These are phyloP conservation scores for Paramecium sexaurelia DNA, from an alignment of 73 alveolate species.

Conservation along the genomic window DNA sequence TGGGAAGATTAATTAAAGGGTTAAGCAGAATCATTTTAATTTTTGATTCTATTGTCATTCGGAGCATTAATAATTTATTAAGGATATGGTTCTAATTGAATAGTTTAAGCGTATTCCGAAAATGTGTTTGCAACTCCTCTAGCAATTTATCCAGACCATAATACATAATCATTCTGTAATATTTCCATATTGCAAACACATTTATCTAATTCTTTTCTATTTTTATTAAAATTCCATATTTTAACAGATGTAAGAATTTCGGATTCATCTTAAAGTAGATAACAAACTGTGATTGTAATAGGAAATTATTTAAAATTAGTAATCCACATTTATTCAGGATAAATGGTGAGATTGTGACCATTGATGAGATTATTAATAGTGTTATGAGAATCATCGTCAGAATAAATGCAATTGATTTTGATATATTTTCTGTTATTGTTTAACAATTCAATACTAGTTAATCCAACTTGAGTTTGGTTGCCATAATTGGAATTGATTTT, in stretches of 20 bases:
- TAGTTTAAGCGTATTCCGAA: constrained; percentile 66
- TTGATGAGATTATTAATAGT: constrained; percentile 66
- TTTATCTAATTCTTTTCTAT: constrained; percentile 69
- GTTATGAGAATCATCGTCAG: constrained; percentile 69
- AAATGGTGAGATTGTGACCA: constrained; percentile 71
- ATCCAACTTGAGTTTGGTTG: constrained; percentile 69
- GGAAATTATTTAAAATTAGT: constrained; percentile 61
- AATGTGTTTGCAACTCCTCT: constrained; percentile 72
- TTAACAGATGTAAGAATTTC: constrained; percentile 65
- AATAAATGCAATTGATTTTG: constrained; percentile 61
- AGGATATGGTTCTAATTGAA: not conserved
- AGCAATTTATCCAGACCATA: constrained; percentile 63
- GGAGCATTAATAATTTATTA: not conserved
- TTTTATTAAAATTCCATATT: constrained; percentile 79
- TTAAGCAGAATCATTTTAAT: not conserved
- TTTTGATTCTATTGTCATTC: not conserved
- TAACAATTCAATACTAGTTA: constrained; percentile 75
- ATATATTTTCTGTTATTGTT: constrained; percentile 56
- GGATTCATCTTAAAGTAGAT: constrained; percentile 4
- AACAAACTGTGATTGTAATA: constrained; percentile 52
- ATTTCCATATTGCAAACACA: constrained; percentile 71
- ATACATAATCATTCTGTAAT: constrained; percentile 4
- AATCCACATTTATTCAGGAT: constrained; percentile 72
- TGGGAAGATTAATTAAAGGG: constrained; percentile 12
- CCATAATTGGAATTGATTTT: constrained; percentile 76